Conservation (phyloP, 768 basidiomycete genomes). For the Trametes coccinea region DNA sequence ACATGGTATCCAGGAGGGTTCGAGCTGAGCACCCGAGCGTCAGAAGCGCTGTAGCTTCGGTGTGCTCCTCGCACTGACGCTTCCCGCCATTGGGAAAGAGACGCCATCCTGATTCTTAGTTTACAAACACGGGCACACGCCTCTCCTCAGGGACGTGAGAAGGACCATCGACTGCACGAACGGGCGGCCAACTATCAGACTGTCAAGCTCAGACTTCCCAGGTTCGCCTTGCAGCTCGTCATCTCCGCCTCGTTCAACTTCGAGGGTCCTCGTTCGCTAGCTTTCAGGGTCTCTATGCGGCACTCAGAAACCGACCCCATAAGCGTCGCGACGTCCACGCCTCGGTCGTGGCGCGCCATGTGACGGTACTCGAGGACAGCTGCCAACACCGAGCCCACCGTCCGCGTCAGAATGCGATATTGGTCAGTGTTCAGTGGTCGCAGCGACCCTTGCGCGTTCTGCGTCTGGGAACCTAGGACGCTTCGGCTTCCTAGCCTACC, state of each 20-base stretch:
- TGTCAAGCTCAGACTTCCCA: too few species aligned
- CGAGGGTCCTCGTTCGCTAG: background rate
- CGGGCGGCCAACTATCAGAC: background rate
- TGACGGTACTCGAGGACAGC: background rate
- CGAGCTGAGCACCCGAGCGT: background rate
- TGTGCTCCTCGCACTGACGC: background rate
- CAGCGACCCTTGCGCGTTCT: background rate
- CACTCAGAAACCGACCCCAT: background rate
- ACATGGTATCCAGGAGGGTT: background rate
- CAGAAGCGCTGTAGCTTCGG: background rate
- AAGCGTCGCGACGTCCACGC: background rate
- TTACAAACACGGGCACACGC: background rate
- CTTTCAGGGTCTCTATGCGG: background rate
- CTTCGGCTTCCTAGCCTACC: background rate
- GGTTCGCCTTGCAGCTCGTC: too few species aligned
- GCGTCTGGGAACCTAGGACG: background rate
- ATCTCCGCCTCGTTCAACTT: background rate
- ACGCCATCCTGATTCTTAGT: background rate
- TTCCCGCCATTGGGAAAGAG: background rate
- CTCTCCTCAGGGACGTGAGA: background rate
- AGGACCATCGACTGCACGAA: background rate
- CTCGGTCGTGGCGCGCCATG: background rate
- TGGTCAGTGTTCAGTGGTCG: background rate
- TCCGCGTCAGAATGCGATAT: background rate
- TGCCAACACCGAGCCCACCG: background rate